Evolutionary conservation across 176 grass and related monocot species (phyloP), one percentile per base, ranked within the genome.

Genomic region (Triticum monococcum): DNA sequence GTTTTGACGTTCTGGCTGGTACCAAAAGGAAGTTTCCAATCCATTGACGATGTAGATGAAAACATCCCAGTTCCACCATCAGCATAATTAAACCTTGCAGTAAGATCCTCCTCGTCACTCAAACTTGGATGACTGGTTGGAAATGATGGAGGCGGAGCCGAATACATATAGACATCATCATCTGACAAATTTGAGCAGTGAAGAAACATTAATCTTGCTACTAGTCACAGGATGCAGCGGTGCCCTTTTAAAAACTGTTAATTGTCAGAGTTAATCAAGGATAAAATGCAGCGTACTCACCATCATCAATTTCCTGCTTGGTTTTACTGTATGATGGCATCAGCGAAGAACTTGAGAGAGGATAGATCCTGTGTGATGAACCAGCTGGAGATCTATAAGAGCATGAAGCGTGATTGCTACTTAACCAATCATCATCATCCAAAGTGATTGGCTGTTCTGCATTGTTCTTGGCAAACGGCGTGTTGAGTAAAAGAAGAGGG

Each of bases 41-140:
- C 83, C 37, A 6, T 64, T 60, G 46, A 66, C 59, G 76, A 33
- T 68, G 83, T n/a, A 77, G 83, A 86, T 16, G 83, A 70, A 69
- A 70, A 35, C 25, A 50, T 50, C 62, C 46, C 83, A 7, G 8
- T 61, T 89, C 83, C 83, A 89, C 48, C 62, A 79, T 52, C 50
- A 71, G 70, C 2, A 71, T 72, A 72, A 71, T 68, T 69, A 70
- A 9, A 85, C 9, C 81, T 65, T 68, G 62, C 8, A 40, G 56
- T 28, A 12, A 60, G 43, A 9, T 89, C 88, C 28, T 86, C 88
- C 12, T 82, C 18, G 20, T 18, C 63, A 71, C 63, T 64, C 36
- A 78, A 38, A 86, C 7, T 78, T 62, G 83, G 81, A 77, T 64
- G 63, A 30, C 64, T 82, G 28, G 36, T 26, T 20, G 28, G 72